These are phyloP conservation scores for Aphelidium insulamus DNA, from an alignment of 371 early-diverging fungal genomes.

Conservation along the genomic window DNA sequence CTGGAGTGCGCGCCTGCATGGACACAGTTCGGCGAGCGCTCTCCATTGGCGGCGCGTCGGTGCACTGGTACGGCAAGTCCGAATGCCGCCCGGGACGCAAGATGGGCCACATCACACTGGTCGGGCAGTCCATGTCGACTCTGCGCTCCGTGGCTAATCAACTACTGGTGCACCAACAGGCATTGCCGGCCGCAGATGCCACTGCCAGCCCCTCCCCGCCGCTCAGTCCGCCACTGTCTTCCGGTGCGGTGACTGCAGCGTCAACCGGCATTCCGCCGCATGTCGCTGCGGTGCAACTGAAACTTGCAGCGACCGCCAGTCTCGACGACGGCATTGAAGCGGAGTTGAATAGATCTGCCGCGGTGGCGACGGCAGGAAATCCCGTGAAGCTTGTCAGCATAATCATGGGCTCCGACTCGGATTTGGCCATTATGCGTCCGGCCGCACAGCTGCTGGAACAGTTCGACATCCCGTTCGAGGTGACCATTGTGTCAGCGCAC, in stretches of 20 bases:
- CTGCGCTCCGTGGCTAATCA: slow-evolving; percentile 1
- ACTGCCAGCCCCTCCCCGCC: not conserved
- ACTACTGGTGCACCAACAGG: slow-evolving; percentile 25
- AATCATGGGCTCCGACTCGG: slow-evolving; percentile 94
- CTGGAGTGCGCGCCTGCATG: slow-evolving; percentile 18
- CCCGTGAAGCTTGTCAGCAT: slow-evolving; percentile 64
- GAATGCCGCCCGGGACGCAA: slow-evolving; percentile 70
- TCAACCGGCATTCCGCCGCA: slow-evolving; percentile 7
- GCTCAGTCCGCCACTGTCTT: not conserved
- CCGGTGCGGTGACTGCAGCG: slow-evolving; percentile 2
- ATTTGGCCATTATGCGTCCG: slow-evolving; percentile 76
- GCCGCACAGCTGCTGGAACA: slow-evolving; percentile 64
- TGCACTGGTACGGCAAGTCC: slow-evolving; percentile 81
- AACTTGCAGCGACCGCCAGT: slow-evolving; percentile 3
- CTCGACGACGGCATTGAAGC: slow-evolving; percentile 2
- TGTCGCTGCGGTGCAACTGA: slow-evolving; percentile 7
- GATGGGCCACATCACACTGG: slow-evolving; percentile 91
- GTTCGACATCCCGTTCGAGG: slow-evolving; percentile 77
- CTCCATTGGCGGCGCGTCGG: slow-evolving; percentile 53
- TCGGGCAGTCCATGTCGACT: slow-evolving; percentile 48
- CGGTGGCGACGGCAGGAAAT: too few relatives aligned
- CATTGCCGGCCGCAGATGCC: not conserved
- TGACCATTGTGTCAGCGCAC: slow-evolving; percentile 87
- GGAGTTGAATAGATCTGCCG: slow-evolving; percentile 7
- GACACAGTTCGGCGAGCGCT: slow-evolving; percentile 24